Base-by-base conservation (phyloP, 768 basidiomycete species). In the Leccinum boreale region DNA sequence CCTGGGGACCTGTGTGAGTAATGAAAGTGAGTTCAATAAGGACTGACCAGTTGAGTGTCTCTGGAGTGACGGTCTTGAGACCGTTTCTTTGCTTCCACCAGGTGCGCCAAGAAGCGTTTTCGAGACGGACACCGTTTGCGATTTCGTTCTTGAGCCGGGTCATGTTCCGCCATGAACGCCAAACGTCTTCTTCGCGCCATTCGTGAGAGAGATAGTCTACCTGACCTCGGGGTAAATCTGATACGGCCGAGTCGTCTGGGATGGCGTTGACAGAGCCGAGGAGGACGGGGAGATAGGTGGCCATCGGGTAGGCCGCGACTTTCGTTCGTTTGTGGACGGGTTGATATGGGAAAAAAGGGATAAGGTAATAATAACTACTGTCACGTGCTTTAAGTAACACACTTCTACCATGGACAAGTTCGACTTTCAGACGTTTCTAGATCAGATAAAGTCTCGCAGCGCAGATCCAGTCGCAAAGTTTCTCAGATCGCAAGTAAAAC, bases 71-170 rank as follows among this genome's bases (percentile, higher is more conserved):
- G 0, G 96, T 99, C 78, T 89, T 92, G 60, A 99, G 83, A 63
- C 94, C 91, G 67, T 97, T 97, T 61, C 96, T 80, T 82, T 98
- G 95, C 76, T 98, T 98, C 88, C 95, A 98, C 96, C 96, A 99
- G 1, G 95, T 98, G 44, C 96, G 79, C 96, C 96, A 99, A 59
- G 90, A 92, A 9, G 97, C 97, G 68, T 99, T 99, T 80, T 99
- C 97, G 56, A 99, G 84, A 50, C 96, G 80, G 50, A 89, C 80
- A 49, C 96, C 96, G 71, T 99, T 98, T 6, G 92, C 85, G 69
- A 99, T 97, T 75, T 94, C 96, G 71, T 96, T 90, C 84, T 98
- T 99, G 80, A 94, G 93, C 56, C 92, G 83, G 49, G 96, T 98
- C 94, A 98, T 98, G 70, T 87, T 92, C 63, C 95, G 82, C 96